phyloP scores from a whole-genome alignment of 495 filamentous ascomycete genomes.

The Friedmanniomyces endolithicus region DNA sequence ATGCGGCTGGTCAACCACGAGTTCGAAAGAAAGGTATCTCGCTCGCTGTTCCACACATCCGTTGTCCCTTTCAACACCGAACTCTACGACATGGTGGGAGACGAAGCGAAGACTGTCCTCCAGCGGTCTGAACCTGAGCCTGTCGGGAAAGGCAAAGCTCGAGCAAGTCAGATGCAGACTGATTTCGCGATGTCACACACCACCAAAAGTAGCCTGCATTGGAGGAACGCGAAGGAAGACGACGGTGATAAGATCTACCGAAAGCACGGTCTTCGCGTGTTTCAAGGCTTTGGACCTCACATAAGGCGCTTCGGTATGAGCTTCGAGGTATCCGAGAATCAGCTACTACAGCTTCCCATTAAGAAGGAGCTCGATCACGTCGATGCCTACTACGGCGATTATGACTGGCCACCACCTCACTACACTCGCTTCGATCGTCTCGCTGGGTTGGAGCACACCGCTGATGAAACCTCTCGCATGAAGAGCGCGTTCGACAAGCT shows the following conservation, averaged over 20 bases:
- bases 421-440: slow-evolving; percentile 39
- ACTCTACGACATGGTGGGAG: slow-evolving; percentile 36
- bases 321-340: slow-evolving; percentile 40
- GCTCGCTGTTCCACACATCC: slow-evolving; percentile 35
- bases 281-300: slow-evolving; percentile 37
- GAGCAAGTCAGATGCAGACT: background rate
- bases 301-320: slow-evolving; percentile 43
- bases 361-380: slow-evolving; percentile 34
- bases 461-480: slow-evolving; percentile 42
- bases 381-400: slow-evolving; percentile 39
- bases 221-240: slow-evolving; percentile 28
- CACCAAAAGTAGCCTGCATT: slow-evolving; percentile 5
- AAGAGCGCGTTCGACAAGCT: slow-evolving; percentile 36
- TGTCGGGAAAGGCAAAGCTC: slow-evolving; percentile 29
- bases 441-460: slow-evolving; percentile 37
- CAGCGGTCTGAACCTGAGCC: slow-evolving; percentile 7
- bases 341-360: slow-evolving; percentile 27
- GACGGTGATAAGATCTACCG: slow-evolving; percentile 27
- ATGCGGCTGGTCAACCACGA: slow-evolving; percentile 44
- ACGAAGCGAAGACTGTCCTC: slow-evolving; percentile 5
- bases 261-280: slow-evolving; percentile 37
- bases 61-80: slow-evolving; percentile 44
- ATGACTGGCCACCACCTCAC: slow-evolving; percentile 38
- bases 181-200: background rate
- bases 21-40: slow-evolving; percentile 39